Evolutionary conservation across 306 rosid species (phyloP), one percentile per base, ranked within the genome.

Genomic region (Glycyrrhiza uralensis): DNA sequence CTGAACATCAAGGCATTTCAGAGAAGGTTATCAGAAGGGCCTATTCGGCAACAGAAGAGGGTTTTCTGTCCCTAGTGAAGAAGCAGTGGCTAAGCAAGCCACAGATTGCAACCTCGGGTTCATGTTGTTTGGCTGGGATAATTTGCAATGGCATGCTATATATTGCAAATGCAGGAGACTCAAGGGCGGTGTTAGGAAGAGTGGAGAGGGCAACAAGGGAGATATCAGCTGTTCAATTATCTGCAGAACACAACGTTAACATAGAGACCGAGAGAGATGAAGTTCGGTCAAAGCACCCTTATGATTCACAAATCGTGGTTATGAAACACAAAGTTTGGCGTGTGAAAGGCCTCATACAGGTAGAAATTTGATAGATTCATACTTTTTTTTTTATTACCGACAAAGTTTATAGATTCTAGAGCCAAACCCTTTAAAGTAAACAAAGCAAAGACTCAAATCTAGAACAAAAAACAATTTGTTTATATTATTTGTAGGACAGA

Each of bases 311-410:
- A 36, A 90, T 90, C 28, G 98, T 92, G 61, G 80, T 83, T 61
- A 71, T 76, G 56, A 88, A 86, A 38, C 92, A 88, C 79, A 82
- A 59, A 0, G 95, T 85, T 79, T 92, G 98, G 98, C 92, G 96
- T 0, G 96, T 92, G 11, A 92, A 92, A 68, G 98, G 98, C 78
- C 74, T 92, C 75, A 92, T 92, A 64, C 98, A 92, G 95, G 94
- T 86, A 81, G 13, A 4, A 24, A 17, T 46, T 57, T 12, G 35
- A 46, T 9, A 41, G 28, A 55, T 70, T 59, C 69, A 7, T 28
- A 7, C n/a, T n/a, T n/a, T 18, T 38, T 6, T 39, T 56, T 42
- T 18, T 38, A 59, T 51, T 63, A 14, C 4, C 18, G 11, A 30
- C 24, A 1, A 58, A 59, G 28, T 59, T 15, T 49, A 33, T 39